Evolutionary conservation across 805 yeast genomes (phyloP), one percentile per base, ranked within the genome.

Genomic region (Priceomyces carsonii): DNA sequence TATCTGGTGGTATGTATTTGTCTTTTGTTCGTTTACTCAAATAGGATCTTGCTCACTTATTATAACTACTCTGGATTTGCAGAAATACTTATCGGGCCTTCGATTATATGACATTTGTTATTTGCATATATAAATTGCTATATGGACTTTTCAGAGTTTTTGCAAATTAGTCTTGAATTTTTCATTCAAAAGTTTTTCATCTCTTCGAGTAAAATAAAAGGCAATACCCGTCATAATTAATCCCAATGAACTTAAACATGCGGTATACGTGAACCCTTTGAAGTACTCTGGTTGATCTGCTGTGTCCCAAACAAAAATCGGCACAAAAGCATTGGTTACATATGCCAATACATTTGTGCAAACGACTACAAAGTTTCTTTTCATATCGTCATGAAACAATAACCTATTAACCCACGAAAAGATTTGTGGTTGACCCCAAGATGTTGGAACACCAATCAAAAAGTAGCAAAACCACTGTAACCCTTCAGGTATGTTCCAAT

Each of bases 381-480:
- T 59, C 66, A 62, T 51, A 47, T 71, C 77, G 40, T 72, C 71
- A 6, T 60, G 50, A 17, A 61, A 59, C 13, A 77, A 48, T 17
- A 69, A 46, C 23, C 75, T 57, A 47, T 77, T 77, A 23, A 76
- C 68, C 83, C 82, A 78, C 2, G 79, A 61, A 40, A 69, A 77
- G 9, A 76, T 72, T 43, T 72, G 65, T 2, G 81, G 80, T 55
- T 74, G 81, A 1, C 79, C 82, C 70, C 69, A 69, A 3, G 72
- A 48, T 0, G 71, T 57, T 7, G 79, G 78, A 10, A 71, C 50
- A 3, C 77, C 76, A 3, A 69, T 52, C 30, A 75, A 42, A 43
- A 67, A 75, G 50, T 73, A 79, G 9, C 70, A 58, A 7, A 70
- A 54, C 76, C 79, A 76, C 39, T 75, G 77, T 23, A 69, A 63